A percentile compares a stretch with the other conserved stretches of the same genome.
Evolutionary conservation across 306 rosid species (phyloP).

Genomic region (Pachyrhizus erosus): DNA sequence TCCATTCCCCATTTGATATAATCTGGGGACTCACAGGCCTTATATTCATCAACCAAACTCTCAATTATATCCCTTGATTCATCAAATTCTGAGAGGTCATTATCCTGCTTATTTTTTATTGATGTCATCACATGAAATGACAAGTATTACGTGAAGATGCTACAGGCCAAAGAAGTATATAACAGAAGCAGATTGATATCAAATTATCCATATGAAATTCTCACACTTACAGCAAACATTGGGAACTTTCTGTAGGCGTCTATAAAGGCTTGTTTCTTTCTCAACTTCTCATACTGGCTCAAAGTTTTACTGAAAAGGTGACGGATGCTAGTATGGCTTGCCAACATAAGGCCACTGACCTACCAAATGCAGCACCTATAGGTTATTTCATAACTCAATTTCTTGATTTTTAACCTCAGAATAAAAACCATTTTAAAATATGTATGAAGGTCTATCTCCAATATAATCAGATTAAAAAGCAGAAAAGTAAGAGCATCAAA

Average conservation of each 20-base stretch:
- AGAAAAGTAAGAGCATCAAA: constrained; percentile 14
- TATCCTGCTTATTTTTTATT: constrained; percentile 73
- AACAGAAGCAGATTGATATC: constrained; percentile 37
- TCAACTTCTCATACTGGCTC: constrained; percentile 92
- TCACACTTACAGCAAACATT: constrained; percentile 92
- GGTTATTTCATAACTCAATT: constrained; percentile 36
- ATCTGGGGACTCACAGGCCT: constrained; percentile 99
- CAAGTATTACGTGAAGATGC: constrained; percentile 30
- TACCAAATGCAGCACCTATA: constrained; percentile 48
- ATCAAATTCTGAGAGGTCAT: constrained; percentile 98
- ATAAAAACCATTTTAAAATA: background rate
- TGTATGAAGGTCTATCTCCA: background rate
- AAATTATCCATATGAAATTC: constrained; percentile 23
- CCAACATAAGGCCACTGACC: constrained; percentile 99
- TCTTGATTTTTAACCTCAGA: constrained; percentile 8
- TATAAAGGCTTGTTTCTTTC: constrained; percentile 98
- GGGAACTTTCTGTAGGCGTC: constrained; percentile 98
- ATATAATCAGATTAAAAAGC: constrained; percentile 23
- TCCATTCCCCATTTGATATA: constrained; percentile 99
- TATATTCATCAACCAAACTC: constrained; percentile 95
- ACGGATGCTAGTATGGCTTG: constrained; percentile 97
- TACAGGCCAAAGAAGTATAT: constrained; percentile 12
- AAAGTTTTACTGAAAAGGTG: constrained; percentile 97
- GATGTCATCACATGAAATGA: constrained; percentile 39
- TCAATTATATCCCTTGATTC: constrained; percentile 97